Conservation (phyloP, 306 rosid species). For the Abrus pulchellus region DNA sequence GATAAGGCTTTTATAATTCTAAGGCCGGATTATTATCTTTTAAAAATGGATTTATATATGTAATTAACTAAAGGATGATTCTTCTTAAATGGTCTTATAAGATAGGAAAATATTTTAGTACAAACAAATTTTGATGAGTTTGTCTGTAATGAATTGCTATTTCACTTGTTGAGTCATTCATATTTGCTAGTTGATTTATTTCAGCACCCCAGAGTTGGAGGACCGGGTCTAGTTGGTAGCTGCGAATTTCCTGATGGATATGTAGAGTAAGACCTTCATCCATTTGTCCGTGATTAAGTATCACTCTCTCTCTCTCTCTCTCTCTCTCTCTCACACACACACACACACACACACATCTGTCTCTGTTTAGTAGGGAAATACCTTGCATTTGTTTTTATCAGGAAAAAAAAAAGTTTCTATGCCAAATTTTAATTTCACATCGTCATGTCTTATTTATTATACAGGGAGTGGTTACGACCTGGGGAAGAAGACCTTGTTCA, state of each 20-base stretch:
- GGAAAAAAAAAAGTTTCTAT: neutral
- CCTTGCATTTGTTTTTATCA: neutral
- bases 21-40: slow-evolving; percentile 8
- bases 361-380: slow-evolving; percentile 7
- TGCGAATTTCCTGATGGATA: slow-evolving; percentile 84
- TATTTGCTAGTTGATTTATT: slow-evolving; percentile 44
- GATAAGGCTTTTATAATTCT: slow-evolving; percentile 39
- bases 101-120: neutral
- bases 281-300: slow-evolving; percentile 20
- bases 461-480: slow-evolving; percentile 89
- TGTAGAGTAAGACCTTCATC: slow-evolving; percentile 69
- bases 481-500: slow-evolving; percentile 97
- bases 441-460: slow-evolving; percentile 22
- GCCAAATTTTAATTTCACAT: slow-evolving; percentile 16
- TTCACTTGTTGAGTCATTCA: slow-evolving; percentile 17
- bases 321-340: neutral
- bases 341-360: neutral
- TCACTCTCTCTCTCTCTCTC: slow-evolving; percentile 6
- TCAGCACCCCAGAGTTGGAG: slow-evolving; percentile 94
- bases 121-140: slow-evolving; percentile 2
- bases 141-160: slow-evolving; percentile 1
- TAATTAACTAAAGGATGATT: slow-evolving; percentile 32
- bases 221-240: slow-evolving; percentile 89
- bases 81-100: slow-evolving; percentile 11
- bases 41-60: slow-evolving; percentile 21